A percentile compares a stretch with the other conserved stretches of the same genome.
phyloP scores from a whole-genome alignment of 2,329 filamentous ascomycete genomes.

The Colletotrichum echinochloae region DNA sequence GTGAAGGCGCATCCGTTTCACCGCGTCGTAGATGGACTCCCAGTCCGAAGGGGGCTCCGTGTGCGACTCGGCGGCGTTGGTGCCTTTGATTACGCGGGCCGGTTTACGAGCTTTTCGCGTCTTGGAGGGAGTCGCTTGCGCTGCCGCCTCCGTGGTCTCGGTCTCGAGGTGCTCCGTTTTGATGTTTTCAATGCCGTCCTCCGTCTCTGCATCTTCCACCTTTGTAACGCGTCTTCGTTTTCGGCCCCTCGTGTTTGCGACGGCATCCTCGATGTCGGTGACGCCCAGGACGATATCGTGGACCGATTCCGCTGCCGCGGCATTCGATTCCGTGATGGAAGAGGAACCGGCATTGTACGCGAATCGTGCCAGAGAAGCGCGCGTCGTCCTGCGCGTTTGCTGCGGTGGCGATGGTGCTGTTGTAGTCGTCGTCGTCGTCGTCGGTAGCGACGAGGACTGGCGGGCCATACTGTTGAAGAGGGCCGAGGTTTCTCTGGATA shows the following conservation, averaged over 20 bases:
- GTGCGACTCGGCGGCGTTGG: slow-evolving; percentile 55
- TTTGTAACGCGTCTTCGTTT: slow-evolving; percentile 61
- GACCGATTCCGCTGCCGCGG: slow-evolving; percentile 1
- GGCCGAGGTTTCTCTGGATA: slow-evolving; percentile 69
- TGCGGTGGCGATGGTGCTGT: slow-evolving; percentile 42
- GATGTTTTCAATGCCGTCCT: slow-evolving; percentile 40
- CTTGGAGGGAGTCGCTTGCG: slow-evolving; percentile 43
- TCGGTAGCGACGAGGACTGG: slow-evolving; percentile 47
- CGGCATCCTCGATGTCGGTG: slow-evolving; percentile 69
- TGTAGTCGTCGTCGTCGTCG: background rate
- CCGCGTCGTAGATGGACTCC: slow-evolving; percentile 82
- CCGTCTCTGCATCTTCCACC: slow-evolving; percentile 42
- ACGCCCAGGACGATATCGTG: slow-evolving; percentile 25
- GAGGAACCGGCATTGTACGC: slow-evolving; percentile 49
- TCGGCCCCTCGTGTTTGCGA: slow-evolving; percentile 49
- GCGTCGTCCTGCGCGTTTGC: slow-evolving; percentile 60
- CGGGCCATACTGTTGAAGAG: slow-evolving; percentile 57
- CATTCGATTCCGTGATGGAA: slow-evolving; percentile 42
- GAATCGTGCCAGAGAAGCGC: slow-evolving; percentile 63
- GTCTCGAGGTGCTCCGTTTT: slow-evolving; percentile 55
- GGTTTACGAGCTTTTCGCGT: slow-evolving; percentile 57
- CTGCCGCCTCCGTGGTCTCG: slow-evolving; percentile 39
- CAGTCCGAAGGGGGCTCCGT: slow-evolving; percentile 79
- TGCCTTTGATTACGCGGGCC: slow-evolving; percentile 54
- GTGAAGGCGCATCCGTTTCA: slow-evolving; percentile 78